Base-by-base conservation (phyloP, 2,329 filamentous ascomycete genomes). In the Escovopsis weberi region DNA sequence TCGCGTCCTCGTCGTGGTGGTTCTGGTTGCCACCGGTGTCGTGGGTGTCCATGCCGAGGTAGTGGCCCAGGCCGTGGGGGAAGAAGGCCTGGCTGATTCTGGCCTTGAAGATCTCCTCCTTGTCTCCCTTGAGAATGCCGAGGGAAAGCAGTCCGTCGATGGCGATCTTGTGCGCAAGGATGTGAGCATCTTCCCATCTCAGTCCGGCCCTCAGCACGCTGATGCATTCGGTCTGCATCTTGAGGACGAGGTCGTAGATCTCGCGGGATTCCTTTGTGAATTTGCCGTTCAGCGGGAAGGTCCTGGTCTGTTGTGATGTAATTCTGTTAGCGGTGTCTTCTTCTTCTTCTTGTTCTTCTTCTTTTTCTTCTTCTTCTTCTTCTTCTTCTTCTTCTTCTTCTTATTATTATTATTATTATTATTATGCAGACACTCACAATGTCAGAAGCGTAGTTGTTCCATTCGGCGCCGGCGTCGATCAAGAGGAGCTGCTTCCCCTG, bases 1-100 rank as follows among this genome's bases (percentile, higher is more conserved):
- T 77, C 33, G 75, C 68, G 58, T 98, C 88, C 46, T 73, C 67
- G 57, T 98, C 91, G 8, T 69, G 68, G 53, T 84, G 85, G 60
- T 88, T 82, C 33, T 83, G 70, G 58, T 86, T 79, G 19, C 84
- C 85, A 47, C 82, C 83, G 0, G 79, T 83, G 55, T 95, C 88
- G 59, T 95, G 88, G 2, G 87, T 93, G 58, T 95, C 88, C 72
- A 95, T 81, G 48, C 88, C 88, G 9, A 95, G 68, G 58, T 94
- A 89, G 61, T 95, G 88, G 0, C 88, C 88, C 1, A 95, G 66
- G 0, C 88, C 88, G 58, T 95, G 88, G 1, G 88, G 88, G 56
- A 94, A 85, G 67, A 95, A 95, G 2, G 87, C 88, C 23, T 82
- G 78, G 54, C 83, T 89, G n/a, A 86, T 85, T 43, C 87, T 73